These are phyloP conservation scores for Colletotrichum acutatum DNA, from an alignment of 2,329 filamentous ascomycete genomes.

Conservation along the genomic window DNA sequence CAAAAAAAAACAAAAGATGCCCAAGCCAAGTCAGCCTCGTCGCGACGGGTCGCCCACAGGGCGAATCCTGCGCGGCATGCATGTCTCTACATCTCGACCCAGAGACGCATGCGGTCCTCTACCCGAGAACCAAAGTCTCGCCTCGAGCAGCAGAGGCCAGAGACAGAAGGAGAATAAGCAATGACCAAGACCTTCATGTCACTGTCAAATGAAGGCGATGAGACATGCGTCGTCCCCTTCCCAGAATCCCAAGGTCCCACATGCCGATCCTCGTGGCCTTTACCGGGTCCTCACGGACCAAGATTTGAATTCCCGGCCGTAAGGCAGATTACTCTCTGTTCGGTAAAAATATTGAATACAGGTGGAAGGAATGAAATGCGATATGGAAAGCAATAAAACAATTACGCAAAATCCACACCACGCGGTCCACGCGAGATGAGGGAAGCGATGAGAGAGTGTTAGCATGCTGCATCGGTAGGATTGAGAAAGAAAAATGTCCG, in stretches of 20 bases:
- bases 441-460: not conserved
- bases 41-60: not conserved
- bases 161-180: not conserved
- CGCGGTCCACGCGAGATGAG: not conserved
- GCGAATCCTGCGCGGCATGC: not conserved
- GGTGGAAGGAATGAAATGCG: not conserved
- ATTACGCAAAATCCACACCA: not conserved
- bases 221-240: not conserved
- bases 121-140: not conserved
- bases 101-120: not conserved
- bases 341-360: not conserved
- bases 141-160: not conserved
- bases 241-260: no score
- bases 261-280: not conserved
- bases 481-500: not conserved
- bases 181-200: not conserved
- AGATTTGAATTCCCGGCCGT: not conserved
- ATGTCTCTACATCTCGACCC: not conserved
- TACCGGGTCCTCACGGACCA: not conserved
- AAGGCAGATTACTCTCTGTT: not conserved
- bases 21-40: not conserved
- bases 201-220: not conserved
- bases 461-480: not conserved
- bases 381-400: not conserved
- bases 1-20: not conserved